phyloP scores from a whole-genome alignment of 371 early-diverging fungal species.

The Rhizopus sp. region DNA sequence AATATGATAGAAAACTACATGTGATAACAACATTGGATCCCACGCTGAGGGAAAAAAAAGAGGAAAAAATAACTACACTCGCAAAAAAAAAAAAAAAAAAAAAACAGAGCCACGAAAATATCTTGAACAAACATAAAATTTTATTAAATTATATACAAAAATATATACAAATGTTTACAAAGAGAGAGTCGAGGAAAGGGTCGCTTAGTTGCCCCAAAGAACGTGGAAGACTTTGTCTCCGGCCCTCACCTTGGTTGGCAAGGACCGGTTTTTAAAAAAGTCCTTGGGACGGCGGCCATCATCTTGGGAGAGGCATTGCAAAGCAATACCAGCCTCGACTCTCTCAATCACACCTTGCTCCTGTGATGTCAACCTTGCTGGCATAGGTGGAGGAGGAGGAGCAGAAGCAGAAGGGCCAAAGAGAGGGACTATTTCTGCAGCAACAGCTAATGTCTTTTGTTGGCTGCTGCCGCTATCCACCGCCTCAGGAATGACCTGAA shows the following conservation, averaged over 20 bases:
- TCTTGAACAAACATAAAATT: too few relatives aligned
- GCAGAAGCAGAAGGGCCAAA: conserved; percentile 11
- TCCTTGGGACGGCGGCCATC: conserved; percentile 46
- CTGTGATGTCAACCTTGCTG: conserved; percentile 5
- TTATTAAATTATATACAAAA: too few relatives aligned
- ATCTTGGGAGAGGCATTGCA: conserved; percentile 53
- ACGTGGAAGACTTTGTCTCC: conserved; percentile 30
- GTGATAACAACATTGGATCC: too few relatives aligned
- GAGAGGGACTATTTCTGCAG: too few relatives aligned
- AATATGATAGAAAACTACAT: too few relatives aligned
- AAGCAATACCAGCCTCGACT: conserved; percentile 48
- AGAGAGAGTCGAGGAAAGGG: neutral
- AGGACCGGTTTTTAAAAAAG: conserved; percentile 15
- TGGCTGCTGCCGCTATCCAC: conserved; percentile 1
- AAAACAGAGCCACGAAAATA: too few relatives aligned
- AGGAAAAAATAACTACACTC: too few relatives aligned
- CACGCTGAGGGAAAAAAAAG: too few relatives aligned
- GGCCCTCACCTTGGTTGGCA: conserved; percentile 29
- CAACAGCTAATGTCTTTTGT: too few relatives aligned
- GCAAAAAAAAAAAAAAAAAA: too few relatives aligned
- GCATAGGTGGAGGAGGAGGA: neutral
- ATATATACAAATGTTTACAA: neutral
- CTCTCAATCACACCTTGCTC: conserved; percentile 47
- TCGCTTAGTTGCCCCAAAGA: conserved; percentile 18
- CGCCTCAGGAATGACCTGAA: too few relatives aligned